Conservation (phyloP, 352 stramenopile species). For the Phytophthora quininea region DNA sequence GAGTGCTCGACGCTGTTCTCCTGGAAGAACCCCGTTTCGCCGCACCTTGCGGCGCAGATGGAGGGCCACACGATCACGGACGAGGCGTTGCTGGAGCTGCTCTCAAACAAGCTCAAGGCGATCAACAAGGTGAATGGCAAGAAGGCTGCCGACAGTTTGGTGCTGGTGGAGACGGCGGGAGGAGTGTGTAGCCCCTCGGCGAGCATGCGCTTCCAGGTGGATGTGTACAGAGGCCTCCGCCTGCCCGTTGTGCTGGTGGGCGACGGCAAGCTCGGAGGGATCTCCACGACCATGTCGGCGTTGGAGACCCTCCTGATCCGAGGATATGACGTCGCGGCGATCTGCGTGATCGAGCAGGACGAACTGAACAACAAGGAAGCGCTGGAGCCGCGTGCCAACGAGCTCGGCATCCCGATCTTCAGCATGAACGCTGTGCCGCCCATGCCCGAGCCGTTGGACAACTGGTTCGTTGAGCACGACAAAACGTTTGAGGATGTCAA, state of each 20-base stretch:
- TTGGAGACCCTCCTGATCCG: slow-evolving; percentile 93
- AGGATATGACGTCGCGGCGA: slow-evolving; percentile 90
- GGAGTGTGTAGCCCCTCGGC: slow-evolving; percentile 92
- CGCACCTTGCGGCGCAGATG: slow-evolving; percentile 90
- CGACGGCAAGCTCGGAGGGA: slow-evolving; percentile 96
- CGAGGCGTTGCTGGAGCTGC: slow-evolving; percentile 76
- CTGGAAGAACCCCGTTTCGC: slow-evolving; percentile 95
- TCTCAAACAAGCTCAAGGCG: slow-evolving; percentile 63
- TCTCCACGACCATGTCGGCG: slow-evolving; percentile 93
- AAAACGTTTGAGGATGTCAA: slow-evolving; percentile 59
- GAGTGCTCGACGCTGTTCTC: slow-evolving; percentile 91
- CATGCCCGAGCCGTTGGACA: slow-evolving; percentile 71
- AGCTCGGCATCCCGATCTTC: slow-evolving; percentile 80
- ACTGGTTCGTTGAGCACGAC: slow-evolving; percentile 68
- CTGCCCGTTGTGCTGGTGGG: slow-evolving; percentile 95
- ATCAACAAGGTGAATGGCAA: slow-evolving; percentile 35
- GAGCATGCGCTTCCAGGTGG: slow-evolving; percentile 90
- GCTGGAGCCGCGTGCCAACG: slow-evolving; percentile 58
- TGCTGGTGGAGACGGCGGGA: slow-evolving; percentile 95
- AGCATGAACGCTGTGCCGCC: slow-evolving; percentile 75
- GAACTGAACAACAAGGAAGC: slow-evolving; percentile 68
- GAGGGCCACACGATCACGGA: slow-evolving; percentile 91
- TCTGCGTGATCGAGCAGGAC: slow-evolving; percentile 86
- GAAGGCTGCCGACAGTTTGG: slow-evolving; percentile 48
- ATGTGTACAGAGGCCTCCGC: slow-evolving; percentile 92